Percentiles rank a stretch among this genome's conserved stretches.
Conservation (phyloP, 169 alveolate species). For the Toxoplasma gondii region DNA sequence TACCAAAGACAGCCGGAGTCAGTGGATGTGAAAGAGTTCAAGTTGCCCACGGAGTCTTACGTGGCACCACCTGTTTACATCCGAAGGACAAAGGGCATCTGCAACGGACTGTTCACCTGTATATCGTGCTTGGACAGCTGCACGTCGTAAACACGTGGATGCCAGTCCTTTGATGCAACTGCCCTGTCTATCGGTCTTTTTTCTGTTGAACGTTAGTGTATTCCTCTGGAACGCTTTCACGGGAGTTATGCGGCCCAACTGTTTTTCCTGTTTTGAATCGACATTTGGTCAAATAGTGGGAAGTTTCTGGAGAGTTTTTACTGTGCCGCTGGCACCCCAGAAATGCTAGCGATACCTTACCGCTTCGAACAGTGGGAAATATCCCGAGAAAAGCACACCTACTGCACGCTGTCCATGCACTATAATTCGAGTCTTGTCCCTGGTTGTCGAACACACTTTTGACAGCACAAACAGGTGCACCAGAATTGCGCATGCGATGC, state of each 20-base stretch:
- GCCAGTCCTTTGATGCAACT: neutral
- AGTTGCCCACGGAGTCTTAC: slow-evolving; percentile 35
- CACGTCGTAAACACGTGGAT: neutral
- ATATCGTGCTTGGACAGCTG: neutral
- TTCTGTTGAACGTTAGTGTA: neutral
- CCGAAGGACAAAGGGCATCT: slow-evolving; percentile 29
- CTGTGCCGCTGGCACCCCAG: too few relatives aligned
- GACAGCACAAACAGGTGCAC: too few relatives aligned
- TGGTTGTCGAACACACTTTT: too few relatives aligned
- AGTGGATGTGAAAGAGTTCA: neutral
- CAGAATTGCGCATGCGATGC: too few relatives aligned
- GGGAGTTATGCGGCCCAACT: neutral
- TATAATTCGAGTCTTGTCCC: too few relatives aligned
- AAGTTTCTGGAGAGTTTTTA: too few relatives aligned
- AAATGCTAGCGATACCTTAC: too few relatives aligned
- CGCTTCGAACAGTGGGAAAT: too few relatives aligned
- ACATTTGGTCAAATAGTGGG: neutral
- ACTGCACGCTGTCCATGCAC: too few relatives aligned
- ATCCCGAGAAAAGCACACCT: too few relatives aligned
- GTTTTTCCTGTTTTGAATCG: too few relatives aligned
- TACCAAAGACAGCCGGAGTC: neutral
- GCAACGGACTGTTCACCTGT: neutral
- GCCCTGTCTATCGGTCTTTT: neutral
- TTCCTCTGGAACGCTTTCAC: neutral
- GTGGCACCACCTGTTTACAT: slow-evolving; percentile 41